A percentile compares a stretch with the other conserved stretches of the same genome.
phyloP scores from a whole-genome alignment of 768 basidiomycete genomes.

The Russula ochroleuca region DNA sequence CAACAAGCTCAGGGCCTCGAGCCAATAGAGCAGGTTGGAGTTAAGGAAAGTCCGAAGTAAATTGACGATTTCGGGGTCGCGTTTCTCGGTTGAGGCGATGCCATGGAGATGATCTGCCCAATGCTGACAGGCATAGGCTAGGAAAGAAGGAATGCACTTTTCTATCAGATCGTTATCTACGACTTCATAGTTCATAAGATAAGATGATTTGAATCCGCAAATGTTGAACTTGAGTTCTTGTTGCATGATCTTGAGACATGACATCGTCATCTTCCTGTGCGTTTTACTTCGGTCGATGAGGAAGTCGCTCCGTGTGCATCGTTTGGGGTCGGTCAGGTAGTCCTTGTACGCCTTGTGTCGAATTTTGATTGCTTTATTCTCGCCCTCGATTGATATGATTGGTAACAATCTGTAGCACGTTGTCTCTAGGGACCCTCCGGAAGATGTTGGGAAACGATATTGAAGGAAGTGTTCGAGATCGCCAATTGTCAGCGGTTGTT shows the following conservation, averaged over 20 bases:
- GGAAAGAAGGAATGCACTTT: constrained; percentile 31
- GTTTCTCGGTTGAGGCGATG: constrained; percentile 8
- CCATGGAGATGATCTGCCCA: constrained; percentile 36
- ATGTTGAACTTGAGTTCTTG: constrained; percentile 40
- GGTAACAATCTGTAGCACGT: constrained; percentile 16
- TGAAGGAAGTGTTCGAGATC: constrained; percentile 17
- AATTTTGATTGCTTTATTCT: constrained; percentile 8
- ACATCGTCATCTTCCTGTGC: constrained; percentile 29
- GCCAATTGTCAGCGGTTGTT: constrained; percentile 14
- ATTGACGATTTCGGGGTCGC: constrained; percentile 25
- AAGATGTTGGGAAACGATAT: not conserved
- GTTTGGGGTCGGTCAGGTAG: constrained; percentile 21
- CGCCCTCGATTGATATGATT: constrained; percentile 12
- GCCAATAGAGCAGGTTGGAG: constrained; percentile 37
- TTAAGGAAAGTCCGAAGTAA: constrained; percentile 30
- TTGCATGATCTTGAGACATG: constrained; percentile 35
- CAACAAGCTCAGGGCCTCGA: constrained; percentile 37
- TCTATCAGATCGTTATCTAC: constrained; percentile 28
- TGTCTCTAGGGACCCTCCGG: constrained; percentile 1
- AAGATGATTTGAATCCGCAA: constrained; percentile 37
- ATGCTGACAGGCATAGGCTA: constrained; percentile 38
- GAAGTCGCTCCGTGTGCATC: not conserved
- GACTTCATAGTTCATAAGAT: constrained; percentile 33
- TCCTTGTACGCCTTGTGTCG: constrained; percentile 22
- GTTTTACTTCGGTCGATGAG: constrained; percentile 11